Evolutionary conservation across 257 asterid genomes (phyloP).

Genomic region (Solanum sejunctum): DNA sequence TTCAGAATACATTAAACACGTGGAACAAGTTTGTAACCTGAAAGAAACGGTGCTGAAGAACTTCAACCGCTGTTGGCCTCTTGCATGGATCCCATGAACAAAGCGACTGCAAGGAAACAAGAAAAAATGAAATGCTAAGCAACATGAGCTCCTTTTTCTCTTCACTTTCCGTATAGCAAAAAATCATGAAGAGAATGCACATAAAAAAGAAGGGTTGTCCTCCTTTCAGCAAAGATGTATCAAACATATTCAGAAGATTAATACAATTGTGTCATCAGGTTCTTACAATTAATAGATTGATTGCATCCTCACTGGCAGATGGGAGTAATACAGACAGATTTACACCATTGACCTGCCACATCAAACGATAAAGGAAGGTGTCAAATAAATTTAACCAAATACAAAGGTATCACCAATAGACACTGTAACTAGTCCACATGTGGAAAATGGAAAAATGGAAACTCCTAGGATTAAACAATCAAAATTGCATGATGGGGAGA

Average conservation of each 20-base stretch:
- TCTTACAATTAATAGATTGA: conserved; percentile 59
- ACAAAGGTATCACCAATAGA: background rate
- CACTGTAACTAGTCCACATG: background rate
- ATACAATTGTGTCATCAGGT: conserved; percentile 12
- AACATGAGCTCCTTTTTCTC: background rate
- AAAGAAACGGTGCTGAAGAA: conserved; percentile 63
- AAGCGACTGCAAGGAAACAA: conserved; percentile 27
- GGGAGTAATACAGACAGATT: conserved; percentile 51
- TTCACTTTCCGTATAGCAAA: background rate
- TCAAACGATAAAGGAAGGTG: background rate
- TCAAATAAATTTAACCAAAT: background rate
- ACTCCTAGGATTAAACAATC: background rate
- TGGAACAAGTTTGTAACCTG: conserved; percentile 33
- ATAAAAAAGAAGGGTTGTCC: background rate
- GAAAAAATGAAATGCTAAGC: background rate
- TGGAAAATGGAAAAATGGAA: background rate
- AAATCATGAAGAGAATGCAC: background rate
- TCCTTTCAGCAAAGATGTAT: background rate
- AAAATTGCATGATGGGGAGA: background rate
- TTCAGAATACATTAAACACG: conserved; percentile 18
- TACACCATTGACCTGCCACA: conserved; percentile 24
- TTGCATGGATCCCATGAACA: conserved; percentile 69
- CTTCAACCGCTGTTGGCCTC: conserved; percentile 61
- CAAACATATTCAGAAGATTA: background rate
- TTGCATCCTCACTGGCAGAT: conserved; percentile 70